A percentile compares a stretch with the other conserved stretches of the same genome.
These are phyloP conservation scores for Helianthus tuberosus DNA, from an alignment of 129 eudicot genomes.

Conservation along the genomic window DNA sequence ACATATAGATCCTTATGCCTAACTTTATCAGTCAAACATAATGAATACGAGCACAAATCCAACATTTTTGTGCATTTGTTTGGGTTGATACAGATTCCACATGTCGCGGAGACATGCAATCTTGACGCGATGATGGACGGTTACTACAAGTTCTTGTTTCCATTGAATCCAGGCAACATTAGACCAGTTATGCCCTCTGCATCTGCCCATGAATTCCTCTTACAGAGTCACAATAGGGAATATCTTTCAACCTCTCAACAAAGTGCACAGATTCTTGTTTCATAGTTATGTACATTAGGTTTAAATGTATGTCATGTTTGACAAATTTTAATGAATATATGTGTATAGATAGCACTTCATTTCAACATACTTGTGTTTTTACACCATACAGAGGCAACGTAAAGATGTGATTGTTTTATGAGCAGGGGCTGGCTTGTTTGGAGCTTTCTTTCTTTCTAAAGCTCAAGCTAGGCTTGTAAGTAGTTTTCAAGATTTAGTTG, in stretches of 20 bases:
- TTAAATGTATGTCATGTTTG: constrained; percentile 6
- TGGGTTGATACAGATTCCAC: constrained; percentile 59
- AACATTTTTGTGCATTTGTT: background rate
- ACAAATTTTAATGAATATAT: constrained; percentile 7
- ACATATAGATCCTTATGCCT: too few species aligned
- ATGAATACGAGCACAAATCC: background rate
- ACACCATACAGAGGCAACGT: too few species aligned
- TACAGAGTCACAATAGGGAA: constrained; percentile 65
- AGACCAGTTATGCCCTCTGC: constrained; percentile 68
- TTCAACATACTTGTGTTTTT: background rate
- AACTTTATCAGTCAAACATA: background rate
- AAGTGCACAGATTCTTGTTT: constrained; percentile 38
- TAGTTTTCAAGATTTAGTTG: too few species aligned
- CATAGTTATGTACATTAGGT: constrained; percentile 25
- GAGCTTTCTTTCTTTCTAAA: too few species aligned
- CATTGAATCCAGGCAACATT: constrained; percentile 92
- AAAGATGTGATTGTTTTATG: too few species aligned
- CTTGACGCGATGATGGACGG: constrained; percentile 95
- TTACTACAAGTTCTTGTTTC: constrained; percentile 83
- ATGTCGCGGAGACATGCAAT: constrained; percentile 89
- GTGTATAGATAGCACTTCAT: constrained; percentile 6
- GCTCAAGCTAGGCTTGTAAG: too few species aligned
- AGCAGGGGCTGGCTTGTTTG: too few species aligned
- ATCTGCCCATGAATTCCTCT: constrained; percentile 58
- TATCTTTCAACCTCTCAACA: constrained; percentile 39